phyloP scores from a whole-genome alignment of 1,139 yeast genomes.

The Kazachstania sp. region DNA sequence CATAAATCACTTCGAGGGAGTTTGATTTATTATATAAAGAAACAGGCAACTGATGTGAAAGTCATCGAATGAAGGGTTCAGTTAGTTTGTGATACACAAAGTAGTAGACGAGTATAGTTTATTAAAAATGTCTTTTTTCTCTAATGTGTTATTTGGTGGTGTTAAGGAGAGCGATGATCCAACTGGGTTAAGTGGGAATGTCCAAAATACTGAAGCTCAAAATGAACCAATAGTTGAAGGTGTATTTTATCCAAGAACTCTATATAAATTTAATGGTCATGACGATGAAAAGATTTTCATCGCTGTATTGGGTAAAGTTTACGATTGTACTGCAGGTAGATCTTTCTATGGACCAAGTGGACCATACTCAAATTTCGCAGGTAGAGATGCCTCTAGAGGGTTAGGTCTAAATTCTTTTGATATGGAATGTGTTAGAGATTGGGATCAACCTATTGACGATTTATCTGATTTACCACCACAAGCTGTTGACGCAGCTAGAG shows the following conservation, averaged over 20 bases:
- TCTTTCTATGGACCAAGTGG: slow-evolving; percentile 95
- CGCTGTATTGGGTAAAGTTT: slow-evolving; percentile 78
- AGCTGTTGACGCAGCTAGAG: slow-evolving; percentile 64
- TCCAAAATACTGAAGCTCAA: slow-evolving; percentile 6
- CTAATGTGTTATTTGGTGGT: slow-evolving; percentile 34
- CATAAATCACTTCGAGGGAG: not conserved
- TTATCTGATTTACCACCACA: slow-evolving; percentile 50
- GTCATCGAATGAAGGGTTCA: too few relatives aligned
- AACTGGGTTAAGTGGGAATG: slow-evolving; percentile 24
- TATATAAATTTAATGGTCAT: slow-evolving; percentile 70
- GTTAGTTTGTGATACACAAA: too few relatives aligned
- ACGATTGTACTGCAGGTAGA: slow-evolving; percentile 74
- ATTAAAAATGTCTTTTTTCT: slow-evolving; percentile 34
- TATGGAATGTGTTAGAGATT: slow-evolving; percentile 43
- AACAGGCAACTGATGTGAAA: too few relatives aligned
- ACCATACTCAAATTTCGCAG: slow-evolving; percentile 92
- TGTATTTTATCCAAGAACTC: slow-evolving; percentile 68
- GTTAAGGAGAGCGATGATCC: slow-evolving; percentile 34
- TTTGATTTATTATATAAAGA: too few relatives aligned
- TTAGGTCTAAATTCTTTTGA: slow-evolving; percentile 88
- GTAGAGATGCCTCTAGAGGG: slow-evolving; percentile 93
- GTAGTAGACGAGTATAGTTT: too few relatives aligned
- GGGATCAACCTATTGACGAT: slow-evolving; percentile 66
- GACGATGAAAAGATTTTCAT: slow-evolving; percentile 72
- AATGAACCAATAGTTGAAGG: slow-evolving; percentile 63